Evolutionary conservation across 2,329 filamentous ascomycete genomes (phyloP).

Genomic region (Diaporthe sp.): DNA sequence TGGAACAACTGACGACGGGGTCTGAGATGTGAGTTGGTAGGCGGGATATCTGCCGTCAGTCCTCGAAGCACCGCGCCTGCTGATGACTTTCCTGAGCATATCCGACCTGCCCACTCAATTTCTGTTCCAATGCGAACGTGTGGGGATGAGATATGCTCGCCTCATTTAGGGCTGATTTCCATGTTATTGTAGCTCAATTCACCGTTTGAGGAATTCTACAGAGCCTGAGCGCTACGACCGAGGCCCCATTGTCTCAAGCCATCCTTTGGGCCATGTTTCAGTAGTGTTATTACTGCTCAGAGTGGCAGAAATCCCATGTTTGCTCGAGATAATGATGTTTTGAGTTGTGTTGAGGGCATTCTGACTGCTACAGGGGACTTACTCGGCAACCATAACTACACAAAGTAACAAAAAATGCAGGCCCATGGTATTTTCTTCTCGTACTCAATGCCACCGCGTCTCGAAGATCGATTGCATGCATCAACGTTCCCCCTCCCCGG

Average conservation of each 20-base stretch:
- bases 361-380: neutral
- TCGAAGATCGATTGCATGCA: neutral
- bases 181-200: neutral
- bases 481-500: neutral
- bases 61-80: too few species aligned
- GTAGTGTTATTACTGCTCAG: neutral
- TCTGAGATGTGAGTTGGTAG: too few species aligned
- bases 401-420: constrained; percentile 5
- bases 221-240: neutral
- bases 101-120: too few species aligned
- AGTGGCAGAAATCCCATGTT: neutral
- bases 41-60: too few species aligned
- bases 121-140: neutral
- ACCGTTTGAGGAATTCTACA: neutral
- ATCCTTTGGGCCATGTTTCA: too few species aligned
- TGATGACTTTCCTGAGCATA: too few species aligned
- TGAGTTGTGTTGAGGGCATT: neutral
- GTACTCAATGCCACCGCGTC: neutral
- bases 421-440: neutral
- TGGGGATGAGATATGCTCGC: neutral
- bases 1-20: too few species aligned
- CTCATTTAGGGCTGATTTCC: neutral
- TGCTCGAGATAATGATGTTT: neutral
- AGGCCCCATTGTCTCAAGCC: too few species aligned
- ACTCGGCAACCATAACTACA: constrained; percentile 7